phyloP scores from a whole-genome alignment of 1,284 basidiomycete species.

The Melampsora americana region DNA sequence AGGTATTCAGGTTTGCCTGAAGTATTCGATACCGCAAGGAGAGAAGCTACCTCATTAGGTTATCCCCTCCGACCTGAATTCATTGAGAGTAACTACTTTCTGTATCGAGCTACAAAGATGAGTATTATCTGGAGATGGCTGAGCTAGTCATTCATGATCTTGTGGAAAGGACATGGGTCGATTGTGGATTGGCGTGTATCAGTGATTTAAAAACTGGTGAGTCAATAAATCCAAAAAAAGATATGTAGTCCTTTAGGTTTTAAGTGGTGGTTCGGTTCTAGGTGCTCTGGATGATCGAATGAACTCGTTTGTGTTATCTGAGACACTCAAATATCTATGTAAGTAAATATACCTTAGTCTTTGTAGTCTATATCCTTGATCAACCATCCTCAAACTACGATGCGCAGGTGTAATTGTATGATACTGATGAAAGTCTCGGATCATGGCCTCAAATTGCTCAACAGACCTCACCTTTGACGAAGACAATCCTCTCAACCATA shows the following conservation, averaged over 20 bases:
- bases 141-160: conserved; percentile 77
- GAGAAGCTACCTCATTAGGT: conserved; percentile 36
- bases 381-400: neutral
- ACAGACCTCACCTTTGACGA: conserved; percentile 87
- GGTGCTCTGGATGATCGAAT: conserved; percentile 73
- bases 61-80: conserved; percentile 63
- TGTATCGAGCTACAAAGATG: conserved; percentile 86
- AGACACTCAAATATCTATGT: conserved; percentile 75
- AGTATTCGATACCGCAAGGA: conserved; percentile 39
- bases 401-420: neutral
- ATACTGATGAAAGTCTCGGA: no score
- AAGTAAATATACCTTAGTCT: conserved; percentile 46
- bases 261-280: neutral
- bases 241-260: neutral
- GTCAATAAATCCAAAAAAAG: neutral
- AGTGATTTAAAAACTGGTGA: conserved; percentile 72
- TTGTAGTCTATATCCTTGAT: conserved; percentile 15
- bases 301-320: conserved; percentile 83
- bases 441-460: no score
- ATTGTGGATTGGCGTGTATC: conserved; percentile 79
- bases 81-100: conserved; percentile 87
- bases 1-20: conserved; percentile 44
- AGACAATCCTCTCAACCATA: conserved; percentile 67
- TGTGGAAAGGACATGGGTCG: conserved; percentile 67
- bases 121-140: conserved; percentile 84